Evolutionary conservation across 2,329 filamentous ascomycete species (phyloP).

Genomic region (Claviceps purpurea): DNA sequence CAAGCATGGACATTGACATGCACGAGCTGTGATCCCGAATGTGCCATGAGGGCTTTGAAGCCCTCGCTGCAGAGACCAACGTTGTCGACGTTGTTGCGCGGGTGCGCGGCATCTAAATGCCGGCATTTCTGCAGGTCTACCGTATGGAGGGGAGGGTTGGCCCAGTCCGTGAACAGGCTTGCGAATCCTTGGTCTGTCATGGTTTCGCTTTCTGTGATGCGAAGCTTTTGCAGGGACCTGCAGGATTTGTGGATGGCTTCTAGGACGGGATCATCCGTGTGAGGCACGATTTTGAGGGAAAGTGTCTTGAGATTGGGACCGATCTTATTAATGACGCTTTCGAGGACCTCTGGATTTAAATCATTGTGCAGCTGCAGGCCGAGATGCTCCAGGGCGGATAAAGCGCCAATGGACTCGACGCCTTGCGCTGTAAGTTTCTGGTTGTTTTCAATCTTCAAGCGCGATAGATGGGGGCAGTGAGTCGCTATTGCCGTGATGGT

Average conservation of each 20-base stretch:
- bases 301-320: slow-evolving; percentile 61
- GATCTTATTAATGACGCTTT: slow-evolving; percentile 45
- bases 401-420: slow-evolving; percentile 47
- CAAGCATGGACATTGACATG: slow-evolving; percentile 71
- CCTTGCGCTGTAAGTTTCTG: slow-evolving; percentile 56
- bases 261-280: slow-evolving; percentile 57
- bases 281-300: slow-evolving; percentile 56
- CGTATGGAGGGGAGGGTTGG: slow-evolving; percentile 55
- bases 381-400: slow-evolving; percentile 58
- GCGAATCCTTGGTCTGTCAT: slow-evolving; percentile 66
- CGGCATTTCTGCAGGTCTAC: slow-evolving; percentile 69
- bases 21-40: slow-evolving; percentile 56
- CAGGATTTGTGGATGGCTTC: slow-evolving; percentile 59
- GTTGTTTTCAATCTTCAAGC: slow-evolving; percentile 73
- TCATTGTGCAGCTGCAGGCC: slow-evolving; percentile 53
- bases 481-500: slow-evolving; percentile 48
- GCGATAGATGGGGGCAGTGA: slow-evolving; percentile 53
- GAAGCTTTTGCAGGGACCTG: slow-evolving; percentile 56
- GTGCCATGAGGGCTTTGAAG: slow-evolving; percentile 70
- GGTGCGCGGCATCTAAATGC: slow-evolving; percentile 57
- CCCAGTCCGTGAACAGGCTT: slow-evolving; percentile 62
- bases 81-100: slow-evolving; percentile 49
- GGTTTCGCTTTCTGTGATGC: slow-evolving; percentile 62
- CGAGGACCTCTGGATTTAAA: slow-evolving; percentile 43
- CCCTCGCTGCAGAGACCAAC: slow-evolving; percentile 64